Evolutionary conservation across 1,139 yeast genomes (phyloP), one percentile per base, ranked within the genome.

Genomic region (Eremothecium sinecaudum): DNA sequence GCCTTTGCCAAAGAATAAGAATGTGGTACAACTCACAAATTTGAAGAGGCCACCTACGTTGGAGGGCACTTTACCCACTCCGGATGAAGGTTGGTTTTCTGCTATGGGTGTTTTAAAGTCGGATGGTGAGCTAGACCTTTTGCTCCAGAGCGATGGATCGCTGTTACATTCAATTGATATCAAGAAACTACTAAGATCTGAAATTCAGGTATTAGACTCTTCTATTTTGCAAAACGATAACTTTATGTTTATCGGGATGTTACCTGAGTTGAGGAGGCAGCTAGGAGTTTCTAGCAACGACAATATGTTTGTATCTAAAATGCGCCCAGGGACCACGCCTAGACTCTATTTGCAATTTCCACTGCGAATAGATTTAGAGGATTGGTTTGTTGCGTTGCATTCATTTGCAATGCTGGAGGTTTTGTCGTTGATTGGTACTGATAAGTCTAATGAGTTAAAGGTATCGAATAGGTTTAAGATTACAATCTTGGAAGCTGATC

Each of bases 301-400:
- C 12, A 53, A 56, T 12, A 62, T 32, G 11, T 54, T 31, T 59
- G 60, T 27, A 20, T 35, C 18, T 11, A 35, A 28, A 6, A 24
- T 21, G 11, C 26, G 37, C 5, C 24, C 38, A 28, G 19, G 29
- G 25, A 41, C 44, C 6, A 32, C 43, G 7, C 44, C 46, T 40
- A 64, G 70, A 38, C 61, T 78, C 2, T 58, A 76, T 21, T 63
- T 80, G 33, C 75, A 74, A 45, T 82, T 83, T 45, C 79, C 81
- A 1, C 62, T 76, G 26, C 75, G 74, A 44, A 73, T 75, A 22
- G 94, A 82, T 54, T 66, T 79, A 35, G 92, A 79, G 46, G 92
- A 81, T 53, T 84, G 95, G 94, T 68, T 74, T 45, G 81, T 82
- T 5, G 79, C 87, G 0, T 59, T 84, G 38, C 71, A 70, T 39